Percentiles rank a stretch among this genome's conserved stretches.
phyloP scores from a whole-genome alignment of 306 rosid species.

The Mucuna pruriens region DNA sequence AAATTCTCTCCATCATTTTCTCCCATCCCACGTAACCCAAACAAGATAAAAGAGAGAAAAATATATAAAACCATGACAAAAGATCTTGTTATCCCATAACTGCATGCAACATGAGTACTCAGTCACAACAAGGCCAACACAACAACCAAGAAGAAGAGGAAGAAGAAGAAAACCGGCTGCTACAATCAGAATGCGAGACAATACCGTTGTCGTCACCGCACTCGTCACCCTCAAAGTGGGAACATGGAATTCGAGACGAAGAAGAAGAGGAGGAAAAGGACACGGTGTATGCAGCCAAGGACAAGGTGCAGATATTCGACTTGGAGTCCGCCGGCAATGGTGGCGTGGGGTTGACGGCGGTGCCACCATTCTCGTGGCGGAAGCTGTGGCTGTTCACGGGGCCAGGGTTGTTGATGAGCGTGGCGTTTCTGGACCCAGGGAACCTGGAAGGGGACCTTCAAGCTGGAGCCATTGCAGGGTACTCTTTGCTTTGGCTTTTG shows the following conservation, averaged over 20 bases:
- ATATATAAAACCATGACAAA: constrained; percentile 7
- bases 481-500: constrained; percentile 71
- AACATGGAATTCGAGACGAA: background rate
- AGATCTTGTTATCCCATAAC: background rate
- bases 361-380: constrained; percentile 69
- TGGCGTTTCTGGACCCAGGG: constrained; percentile 80
- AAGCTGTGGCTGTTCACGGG: constrained; percentile 80
- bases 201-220: constrained; percentile 34
- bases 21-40: constrained; percentile 26
- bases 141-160: background rate
- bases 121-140: background rate
- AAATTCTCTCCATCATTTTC: constrained; percentile 46
- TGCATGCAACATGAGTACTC: constrained; percentile 42
- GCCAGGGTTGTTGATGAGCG: constrained; percentile 78
- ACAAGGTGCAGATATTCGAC: constrained; percentile 52
- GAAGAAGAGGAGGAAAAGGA: constrained; percentile 2
- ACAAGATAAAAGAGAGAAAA: background rate
- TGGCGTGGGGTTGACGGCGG: background rate
- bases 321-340: background rate
- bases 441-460: constrained; percentile 77
- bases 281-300: constrained; percentile 42
- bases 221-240: background rate
- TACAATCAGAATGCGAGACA: constrained; percentile 40
- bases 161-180: constrained; percentile 37
- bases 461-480: constrained; percentile 70